Conservation (phyloP, 1,139 yeast species). For the Yamadazyma pseudoaaseri region DNA sequence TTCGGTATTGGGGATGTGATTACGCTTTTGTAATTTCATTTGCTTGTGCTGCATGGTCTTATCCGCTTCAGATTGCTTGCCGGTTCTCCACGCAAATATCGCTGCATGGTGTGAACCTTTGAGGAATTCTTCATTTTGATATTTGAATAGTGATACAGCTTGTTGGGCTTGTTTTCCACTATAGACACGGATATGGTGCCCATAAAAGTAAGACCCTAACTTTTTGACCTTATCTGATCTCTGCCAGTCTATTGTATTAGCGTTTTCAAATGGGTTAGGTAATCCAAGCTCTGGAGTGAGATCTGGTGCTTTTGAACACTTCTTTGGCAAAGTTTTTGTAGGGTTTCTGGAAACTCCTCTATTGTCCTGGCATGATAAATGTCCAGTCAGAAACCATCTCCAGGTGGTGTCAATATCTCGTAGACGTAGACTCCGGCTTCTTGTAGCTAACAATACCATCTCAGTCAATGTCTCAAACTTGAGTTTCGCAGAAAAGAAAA, state of each 20-base stretch:
- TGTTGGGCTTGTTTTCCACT: slow-evolving; percentile 36
- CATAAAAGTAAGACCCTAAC: slow-evolving; percentile 63
- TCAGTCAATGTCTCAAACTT: no score
- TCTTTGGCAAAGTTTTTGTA: no score
- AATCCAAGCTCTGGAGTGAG: not conserved
- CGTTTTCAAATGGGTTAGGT: not conserved
- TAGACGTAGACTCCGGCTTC: no score
- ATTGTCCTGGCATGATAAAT: no score
- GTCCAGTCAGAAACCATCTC: no score
- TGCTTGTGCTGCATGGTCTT: slow-evolving; percentile 1
- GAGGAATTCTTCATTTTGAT: slow-evolving; percentile 38
- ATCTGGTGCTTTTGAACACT: not conserved
- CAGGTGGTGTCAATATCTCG: no score
- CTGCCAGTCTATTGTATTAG: slow-evolving; percentile 22
- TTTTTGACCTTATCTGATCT: slow-evolving; percentile 30
- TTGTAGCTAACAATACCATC: no score
- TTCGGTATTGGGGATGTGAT: slow-evolving; percentile 49
- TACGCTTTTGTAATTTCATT: slow-evolving; percentile 4
- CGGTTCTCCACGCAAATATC: slow-evolving; percentile 68
- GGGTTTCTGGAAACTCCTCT: no score
- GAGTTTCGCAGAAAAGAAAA: slow-evolving; percentile 4
- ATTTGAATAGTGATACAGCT: slow-evolving; percentile 35
- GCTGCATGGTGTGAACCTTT: slow-evolving; percentile 62
- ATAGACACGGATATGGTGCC: slow-evolving; percentile 43
- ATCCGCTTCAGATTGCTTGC: slow-evolving; percentile 12